A percentile compares a stretch with the other conserved stretches of the same genome.
Evolutionary conservation across 257 asterid genomes (phyloP).

Genomic region (Capsicum baccatum): DNA sequence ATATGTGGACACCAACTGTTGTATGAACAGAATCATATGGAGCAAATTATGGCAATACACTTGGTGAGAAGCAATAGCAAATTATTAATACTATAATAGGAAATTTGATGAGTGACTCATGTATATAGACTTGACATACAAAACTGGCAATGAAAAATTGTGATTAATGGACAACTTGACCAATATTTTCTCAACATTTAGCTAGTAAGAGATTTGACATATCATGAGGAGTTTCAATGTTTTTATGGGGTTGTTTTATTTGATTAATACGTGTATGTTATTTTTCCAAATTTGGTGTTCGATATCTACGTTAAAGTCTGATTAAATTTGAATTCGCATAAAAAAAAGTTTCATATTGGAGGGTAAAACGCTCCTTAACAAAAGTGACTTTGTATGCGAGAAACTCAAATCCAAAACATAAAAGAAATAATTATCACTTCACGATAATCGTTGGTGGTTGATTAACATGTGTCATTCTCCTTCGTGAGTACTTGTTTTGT

Average conservation of each 20-base stretch:
- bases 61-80: not conserved
- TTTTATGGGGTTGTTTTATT: not conserved
- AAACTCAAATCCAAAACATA: too few relatives aligned
- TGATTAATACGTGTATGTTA: too few relatives aligned
- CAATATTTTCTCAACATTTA: not conserved
- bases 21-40: not conserved
- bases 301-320: too few relatives aligned
- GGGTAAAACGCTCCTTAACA: too few relatives aligned
- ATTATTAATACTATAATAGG: not conserved
- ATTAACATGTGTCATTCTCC: not conserved
- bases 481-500: not conserved
- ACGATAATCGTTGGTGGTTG: not conserved
- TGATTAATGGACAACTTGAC: constrained; percentile 6
- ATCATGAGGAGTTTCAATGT: not conserved
- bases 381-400: too few relatives aligned
- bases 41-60: not conserved
- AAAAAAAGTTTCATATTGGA: too few relatives aligned
- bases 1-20: not conserved
- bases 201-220: not conserved
- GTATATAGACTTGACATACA: not conserved
- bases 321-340: too few relatives aligned
- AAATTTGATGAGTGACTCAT: not conserved
- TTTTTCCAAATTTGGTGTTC: too few relatives aligned
- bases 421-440: too few relatives aligned
- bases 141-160: not conserved